Evolutionary conservation across 2,329 filamentous ascomycete genomes (phyloP), one percentile per base, ranked within the genome.

Genomic region (Xylaria sp.): DNA sequence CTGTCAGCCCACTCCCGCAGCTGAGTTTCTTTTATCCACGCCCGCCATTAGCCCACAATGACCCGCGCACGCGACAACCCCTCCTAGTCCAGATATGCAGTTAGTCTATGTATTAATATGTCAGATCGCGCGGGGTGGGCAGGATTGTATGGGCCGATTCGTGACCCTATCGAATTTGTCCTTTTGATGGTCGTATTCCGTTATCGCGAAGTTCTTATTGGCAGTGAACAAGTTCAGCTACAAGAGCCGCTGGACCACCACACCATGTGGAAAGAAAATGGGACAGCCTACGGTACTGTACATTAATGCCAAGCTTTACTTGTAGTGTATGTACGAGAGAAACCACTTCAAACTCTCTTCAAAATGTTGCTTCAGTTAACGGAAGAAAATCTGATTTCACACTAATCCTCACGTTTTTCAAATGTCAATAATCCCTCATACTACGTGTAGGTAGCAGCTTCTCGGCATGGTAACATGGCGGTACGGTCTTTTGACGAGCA

Each of bases 81-180:
- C 60, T 49, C 46, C 60, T 35, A 17, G 46, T 53, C 46, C 31
- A 45, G 42, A 19, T 45, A 56, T 31, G n/a, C n/a, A 40, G 37
- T 25, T 40, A 35, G 47, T 52, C 28, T 21, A 9, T 5, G 9
- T 31, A 31, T 31, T 31, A 5, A n/a, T 14, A 57, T 46, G 37
- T 31, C 53, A 61, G 61, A 66, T 66, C 61, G 64, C 61, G 64
- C 64, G 64, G 64, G 64, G 64, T 60, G 40, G 35, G 35, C 21
- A 55, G 28, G 60, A 23, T n/a, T 40, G 49, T 31, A 23, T 52
- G 51, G 43, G 28, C 14, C 17, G 42, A 25, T 53, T 40, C 43
- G 46, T 57, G 59, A 66, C 60, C 38, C 49, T 53, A 65, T 65
- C 47, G 11, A 51, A 52, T 60, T 63, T 55, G 60, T 60, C 59